Percentiles rank a stretch among this genome's conserved stretches.
Evolutionary conservation across 305 asterid species (phyloP).

Genomic region (Lippia alba): DNA sequence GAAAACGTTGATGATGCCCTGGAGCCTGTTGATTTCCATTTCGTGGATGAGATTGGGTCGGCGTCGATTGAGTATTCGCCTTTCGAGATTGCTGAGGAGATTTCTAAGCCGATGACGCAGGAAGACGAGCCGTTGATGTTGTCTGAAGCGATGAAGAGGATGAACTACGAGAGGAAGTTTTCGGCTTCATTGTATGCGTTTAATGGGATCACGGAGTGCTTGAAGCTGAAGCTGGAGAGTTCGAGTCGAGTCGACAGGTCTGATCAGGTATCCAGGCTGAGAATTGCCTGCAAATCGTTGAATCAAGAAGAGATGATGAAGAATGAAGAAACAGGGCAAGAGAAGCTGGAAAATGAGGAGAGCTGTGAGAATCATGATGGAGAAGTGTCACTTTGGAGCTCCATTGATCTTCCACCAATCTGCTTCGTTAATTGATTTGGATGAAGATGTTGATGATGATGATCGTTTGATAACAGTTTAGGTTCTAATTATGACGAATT

Average conservation of each 20-base stretch:
- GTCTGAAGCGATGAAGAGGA: slow-evolving; percentile 61
- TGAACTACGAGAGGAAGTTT: slow-evolving; percentile 69
- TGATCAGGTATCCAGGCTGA: slow-evolving; percentile 51
- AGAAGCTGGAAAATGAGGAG: slow-evolving; percentile 14
- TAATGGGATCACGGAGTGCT: slow-evolving; percentile 64
- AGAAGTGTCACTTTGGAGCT: slow-evolving; percentile 61
- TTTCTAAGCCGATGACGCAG: slow-evolving; percentile 42
- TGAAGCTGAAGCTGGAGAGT: slow-evolving; percentile 53
- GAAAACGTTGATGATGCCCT: not conserved
- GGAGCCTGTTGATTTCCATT: slow-evolving; percentile 53
- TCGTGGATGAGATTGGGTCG: slow-evolving; percentile 56
- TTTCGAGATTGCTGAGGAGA: slow-evolving; percentile 61
- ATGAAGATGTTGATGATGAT: not conserved
- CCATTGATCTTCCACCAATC: slow-evolving; percentile 69
- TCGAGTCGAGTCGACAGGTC: slow-evolving; percentile 40
- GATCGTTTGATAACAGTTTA: not conserved
- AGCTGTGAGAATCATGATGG: slow-evolving; percentile 38
- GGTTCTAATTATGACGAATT: slow-evolving; percentile 26
- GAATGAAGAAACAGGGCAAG: slow-evolving; percentile 22
- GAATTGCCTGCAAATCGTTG: slow-evolving; percentile 46
- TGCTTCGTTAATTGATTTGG: slow-evolving; percentile 53
- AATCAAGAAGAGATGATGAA: slow-evolving; percentile 35
- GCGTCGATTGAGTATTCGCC: slow-evolving; percentile 45
- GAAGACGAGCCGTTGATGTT: slow-evolving; percentile 52
- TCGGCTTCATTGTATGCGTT: slow-evolving; percentile 73